phyloP scores from a whole-genome alignment of 441 rosid species.

The Gossypium gossypioides region DNA sequence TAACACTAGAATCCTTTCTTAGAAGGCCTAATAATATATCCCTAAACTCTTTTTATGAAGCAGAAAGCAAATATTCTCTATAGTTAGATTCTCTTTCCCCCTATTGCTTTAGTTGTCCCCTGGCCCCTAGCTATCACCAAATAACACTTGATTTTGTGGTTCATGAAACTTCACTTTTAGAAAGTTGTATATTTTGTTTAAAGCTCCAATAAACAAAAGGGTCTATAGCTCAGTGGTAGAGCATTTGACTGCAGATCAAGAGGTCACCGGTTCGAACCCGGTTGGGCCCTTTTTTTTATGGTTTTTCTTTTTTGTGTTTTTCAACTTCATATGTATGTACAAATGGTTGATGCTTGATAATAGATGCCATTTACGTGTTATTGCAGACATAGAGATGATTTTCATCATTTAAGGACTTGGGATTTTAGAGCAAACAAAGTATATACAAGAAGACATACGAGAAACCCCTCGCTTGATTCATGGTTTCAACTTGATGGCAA shows the following conservation, averaged over 20 bases:
- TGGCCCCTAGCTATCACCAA: slow-evolving; percentile 4
- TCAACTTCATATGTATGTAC: neutral
- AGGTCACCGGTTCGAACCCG: slow-evolving; percentile 70
- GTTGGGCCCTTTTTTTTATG: slow-evolving; percentile 27
- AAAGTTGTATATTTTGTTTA: too few species aligned
- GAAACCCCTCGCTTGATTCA: neutral
- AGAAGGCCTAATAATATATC: slow-evolving; percentile 14
- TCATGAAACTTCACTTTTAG: too few species aligned
- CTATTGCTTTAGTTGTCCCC: slow-evolving; percentile 2
- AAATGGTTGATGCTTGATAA: neutral
- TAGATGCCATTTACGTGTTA: neutral
- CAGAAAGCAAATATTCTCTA: slow-evolving; percentile 9
- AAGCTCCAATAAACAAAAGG: neutral
- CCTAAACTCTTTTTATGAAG: slow-evolving; percentile 11
- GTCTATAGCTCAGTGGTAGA: slow-evolving; percentile 67
- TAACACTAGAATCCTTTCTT: slow-evolving; percentile 14
- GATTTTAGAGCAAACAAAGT: neutral
- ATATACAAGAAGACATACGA: neutral
- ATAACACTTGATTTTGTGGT: neutral
- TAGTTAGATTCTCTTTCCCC: slow-evolving; percentile 19
- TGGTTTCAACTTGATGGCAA: neutral
- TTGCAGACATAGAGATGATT: neutral
- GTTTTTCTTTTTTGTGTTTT: neutral
- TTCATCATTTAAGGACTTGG: neutral
- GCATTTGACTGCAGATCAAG: slow-evolving; percentile 89